Evolutionary conservation across 2,329 filamentous ascomycete species (phyloP), one percentile per base, ranked within the genome.

Genomic region (Aspergillus fumigatiaffinis): DNA sequence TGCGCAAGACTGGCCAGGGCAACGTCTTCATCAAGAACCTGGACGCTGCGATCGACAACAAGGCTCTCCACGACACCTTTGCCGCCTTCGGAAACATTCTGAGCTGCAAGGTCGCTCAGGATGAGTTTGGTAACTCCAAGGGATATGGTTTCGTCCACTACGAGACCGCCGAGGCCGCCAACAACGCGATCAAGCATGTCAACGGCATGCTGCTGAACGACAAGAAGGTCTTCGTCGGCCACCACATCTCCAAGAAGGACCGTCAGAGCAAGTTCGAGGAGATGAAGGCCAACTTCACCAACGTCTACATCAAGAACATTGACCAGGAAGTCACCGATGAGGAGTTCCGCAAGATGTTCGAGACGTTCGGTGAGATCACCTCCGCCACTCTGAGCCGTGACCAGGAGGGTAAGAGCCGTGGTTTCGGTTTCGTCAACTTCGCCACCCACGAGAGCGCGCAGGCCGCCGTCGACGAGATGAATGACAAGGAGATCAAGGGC

Each of bases 231-330:
- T 99, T 95, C 70, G 94, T 99, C 68, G 94, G 94, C 64, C 93
- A 97, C 80, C 94, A 99, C 81, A 97, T 99, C 72, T 92, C 94
- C 77, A 97, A 97, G 89, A 97, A 97, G 86, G 94, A 99, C 75
- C 93, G 94, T 71, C 94, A 97, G 86, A 96, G 91, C 91, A 99
- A 99, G 83, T 97, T 97, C 70, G 94, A 99, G 83, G 94, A 99
- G 85, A 99, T 99, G 93, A 99, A 99, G 88, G 94, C 94, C 78
- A 99, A 99, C 85, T 99, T 95, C 85, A 99, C 94, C 83, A 99
- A 99, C 78, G 88, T 99, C 79, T 99, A 99, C 81, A 91, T 99
- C 82, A 99, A 99, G 88, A 99, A 99, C 82, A 89, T 99, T 68
- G 86, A 87, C 70, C 72, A 80, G 38, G 93, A 97, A 51, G 90